Base-by-base conservation (phyloP, 1,139 yeast genomes). In the Debaryomycetaceae sp. region DNA sequence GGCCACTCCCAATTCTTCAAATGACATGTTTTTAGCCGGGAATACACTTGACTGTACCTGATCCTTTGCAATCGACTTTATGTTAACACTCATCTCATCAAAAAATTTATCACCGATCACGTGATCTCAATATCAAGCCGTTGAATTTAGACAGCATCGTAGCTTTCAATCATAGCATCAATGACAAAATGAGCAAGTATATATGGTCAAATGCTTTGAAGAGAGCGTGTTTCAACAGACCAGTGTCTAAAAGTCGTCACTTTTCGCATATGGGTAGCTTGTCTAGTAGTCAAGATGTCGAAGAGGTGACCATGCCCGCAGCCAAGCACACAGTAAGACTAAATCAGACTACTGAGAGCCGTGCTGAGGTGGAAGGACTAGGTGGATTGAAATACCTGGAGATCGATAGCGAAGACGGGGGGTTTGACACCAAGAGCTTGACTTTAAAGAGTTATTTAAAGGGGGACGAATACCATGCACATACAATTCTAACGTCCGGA, bases 1-100 rank as follows among this genome's bases (percentile, higher is more conserved):
- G 36, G 96, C 79, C 5, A 89, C 80, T 0, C 98, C 98, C 31
- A 91, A 59, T 8, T 75, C 74, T 49, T 76, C 72, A 58, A 90
- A 90, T 14, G 72, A 58, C 73, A 70, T 69, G 34, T 9, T 42
- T 35, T 5, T 13, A 20, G 8, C 13, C 2, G 5, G 4, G 8
- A n/a, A 8, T 34, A 17, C 5, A 9, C 36, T 34, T 34, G 2
- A 7, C 13, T n/a, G 13, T 8, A 34, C 13, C 36, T 34, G 36
- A 9, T 34, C 7, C 6, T 17, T 17, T 17, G 20, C 20, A 17
- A 17, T 17, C 20, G 20, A 17, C 20, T 17, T n/a, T 4, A 34
- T 14, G 36, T 8, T 22, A 34, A 14, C 36, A 14, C 38, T 36
- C 38, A 36, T 36, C 38, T 36, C 38, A 34, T 14, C 13, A 36